Evolutionary conservation across 2,329 filamentous ascomycete genomes (phyloP).

Genomic region (Phymatotrichopsis omnivora): DNA sequence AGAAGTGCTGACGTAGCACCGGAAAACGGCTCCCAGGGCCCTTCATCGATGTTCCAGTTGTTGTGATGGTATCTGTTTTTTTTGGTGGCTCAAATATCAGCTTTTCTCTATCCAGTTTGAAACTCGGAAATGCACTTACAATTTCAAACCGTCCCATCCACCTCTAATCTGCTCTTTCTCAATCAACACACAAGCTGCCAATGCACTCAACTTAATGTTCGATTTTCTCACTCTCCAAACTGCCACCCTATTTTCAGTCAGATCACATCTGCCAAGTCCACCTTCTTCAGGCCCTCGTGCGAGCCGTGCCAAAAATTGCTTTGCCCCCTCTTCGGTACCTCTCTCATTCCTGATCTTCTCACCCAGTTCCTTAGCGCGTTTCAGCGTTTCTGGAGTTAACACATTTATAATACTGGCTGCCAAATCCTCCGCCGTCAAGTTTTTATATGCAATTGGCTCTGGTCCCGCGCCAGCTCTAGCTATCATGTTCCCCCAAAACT

Average conservation of each 20-base stretch:
- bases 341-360: slow-evolving; percentile 55
- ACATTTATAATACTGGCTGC: slow-evolving; percentile 54
- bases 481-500: slow-evolving; percentile 73
- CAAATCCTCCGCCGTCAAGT: slow-evolving; percentile 55
- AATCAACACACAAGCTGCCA: slow-evolving; percentile 61
- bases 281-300: slow-evolving; percentile 10
- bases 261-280: slow-evolving; percentile 17
- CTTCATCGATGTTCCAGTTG: slow-evolving; percentile 68
- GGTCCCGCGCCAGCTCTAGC: slow-evolving; percentile 62
- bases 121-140: too few species aligned
- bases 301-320: slow-evolving; percentile 55
- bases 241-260: slow-evolving; percentile 38
- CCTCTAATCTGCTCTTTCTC: slow-evolving; percentile 55
- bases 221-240: slow-evolving; percentile 65
- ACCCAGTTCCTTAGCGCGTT: slow-evolving; percentile 49
- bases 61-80: slow-evolving; percentile 29
- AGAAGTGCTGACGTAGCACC: slow-evolving; percentile 67
- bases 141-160: slow-evolving; percentile 51
- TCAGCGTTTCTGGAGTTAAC: slow-evolving; percentile 49
- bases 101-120: too few species aligned
- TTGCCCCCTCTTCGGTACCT: slow-evolving; percentile 52
- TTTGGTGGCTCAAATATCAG: too few species aligned
- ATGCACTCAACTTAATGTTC: slow-evolving; percentile 55
- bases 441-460: slow-evolving; percentile 56
- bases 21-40: slow-evolving; percentile 68